Base-by-base conservation (phyloP, 176 grass and related monocot genomes). In the Secale cereale region DNA sequence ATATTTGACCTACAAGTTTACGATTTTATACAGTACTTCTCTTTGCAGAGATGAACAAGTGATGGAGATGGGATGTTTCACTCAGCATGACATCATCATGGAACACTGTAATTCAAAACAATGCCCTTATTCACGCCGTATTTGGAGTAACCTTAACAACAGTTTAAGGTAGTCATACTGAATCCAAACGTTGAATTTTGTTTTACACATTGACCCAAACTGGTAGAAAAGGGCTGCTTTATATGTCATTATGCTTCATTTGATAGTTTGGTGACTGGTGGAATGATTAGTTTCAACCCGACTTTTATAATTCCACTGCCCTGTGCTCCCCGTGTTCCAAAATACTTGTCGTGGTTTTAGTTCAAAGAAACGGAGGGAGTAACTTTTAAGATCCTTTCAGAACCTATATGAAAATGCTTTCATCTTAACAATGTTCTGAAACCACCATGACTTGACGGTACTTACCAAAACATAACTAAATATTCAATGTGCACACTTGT, bases 141-240 rank as follows among this genome's bases (percentile, higher is more conserved):
- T 35, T 66, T 64, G 19, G 65, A 25, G 85, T 81, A 81, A 57
- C 11, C 30, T 81, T 66, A 81, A 40, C 16, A 86, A 54, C 9
- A 37, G n/a, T 41, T 62, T 60, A 50, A 20, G 0, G 26, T 29
- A 8, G 54, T 45, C 79, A 56, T 48, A 78, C 39, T 23, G 16
- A 56, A 67, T 77, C 66, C 1, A 7, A 39, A 19, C 4, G 25
- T 63, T 20, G 5, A 50, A 22, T 85, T 68, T 14, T 52, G 2
- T 59, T 67, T 22, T 4, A 57, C 20, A 17, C 23, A 30, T 78
- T 12, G 32, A 40, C 39, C 17, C n/a, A 85, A 54, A 68, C 45
- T 67, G 14, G 31, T 78, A 22, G 63, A 23, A 43, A 68, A 65
- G 8, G 15, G n/a, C 10, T 59, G 26, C 32, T 78, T 68, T 54